A percentile compares a stretch with the other conserved stretches of the same genome.
phyloP scores from a whole-genome alignment of 192 early-diverging fungal species.

The Umbelopsis isabellina region DNA sequence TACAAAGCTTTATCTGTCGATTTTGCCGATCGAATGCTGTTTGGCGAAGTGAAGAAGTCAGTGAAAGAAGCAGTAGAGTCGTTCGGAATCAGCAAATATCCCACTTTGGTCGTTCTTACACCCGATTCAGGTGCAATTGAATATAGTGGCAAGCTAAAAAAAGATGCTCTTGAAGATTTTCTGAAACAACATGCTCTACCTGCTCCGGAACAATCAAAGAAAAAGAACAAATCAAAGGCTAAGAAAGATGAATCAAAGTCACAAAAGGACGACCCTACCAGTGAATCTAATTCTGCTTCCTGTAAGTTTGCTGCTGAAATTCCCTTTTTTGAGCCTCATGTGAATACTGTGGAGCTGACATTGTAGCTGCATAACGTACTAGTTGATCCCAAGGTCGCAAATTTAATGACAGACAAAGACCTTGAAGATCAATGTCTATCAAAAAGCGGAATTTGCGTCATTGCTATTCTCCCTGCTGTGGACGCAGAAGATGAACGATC shows the following conservation, averaged over 20 bases:
- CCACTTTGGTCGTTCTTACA: slow-evolving; percentile 70
- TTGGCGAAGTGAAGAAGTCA: slow-evolving; percentile 72
- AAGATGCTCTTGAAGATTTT: slow-evolving; percentile 62
- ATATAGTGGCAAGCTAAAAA: slow-evolving; percentile 72
- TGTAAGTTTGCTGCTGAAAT: slow-evolving; percentile 16
- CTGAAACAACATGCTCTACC: slow-evolving; percentile 61
- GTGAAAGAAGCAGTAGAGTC: slow-evolving; percentile 53
- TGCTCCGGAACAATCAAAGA: slow-evolving; percentile 31
- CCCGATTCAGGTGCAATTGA: slow-evolving; percentile 47
- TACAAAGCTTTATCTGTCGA: slow-evolving; percentile 87
- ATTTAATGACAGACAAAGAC: slow-evolving; percentile 39
- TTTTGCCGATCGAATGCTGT: slow-evolving; percentile 65
- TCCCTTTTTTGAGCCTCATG: neutral
- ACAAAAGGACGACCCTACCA: neutral
- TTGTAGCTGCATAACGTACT: neutral
- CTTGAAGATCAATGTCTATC: slow-evolving; percentile 45
- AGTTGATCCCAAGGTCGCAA: slow-evolving; percentile 41
- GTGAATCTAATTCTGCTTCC: neutral
- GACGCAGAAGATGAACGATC: slow-evolving; percentile 46
- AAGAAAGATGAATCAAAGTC: neutral
- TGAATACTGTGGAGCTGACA: neutral
- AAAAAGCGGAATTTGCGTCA: slow-evolving; percentile 43
- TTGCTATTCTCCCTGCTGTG: slow-evolving; percentile 45
- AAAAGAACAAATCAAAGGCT: slow-evolving; percentile 24
- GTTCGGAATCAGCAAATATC: slow-evolving; percentile 64